Evolutionary conservation across 306 rosid genomes (phyloP), one percentile per base, ranked within the genome.

Genomic region (Pyrus communis): DNA sequence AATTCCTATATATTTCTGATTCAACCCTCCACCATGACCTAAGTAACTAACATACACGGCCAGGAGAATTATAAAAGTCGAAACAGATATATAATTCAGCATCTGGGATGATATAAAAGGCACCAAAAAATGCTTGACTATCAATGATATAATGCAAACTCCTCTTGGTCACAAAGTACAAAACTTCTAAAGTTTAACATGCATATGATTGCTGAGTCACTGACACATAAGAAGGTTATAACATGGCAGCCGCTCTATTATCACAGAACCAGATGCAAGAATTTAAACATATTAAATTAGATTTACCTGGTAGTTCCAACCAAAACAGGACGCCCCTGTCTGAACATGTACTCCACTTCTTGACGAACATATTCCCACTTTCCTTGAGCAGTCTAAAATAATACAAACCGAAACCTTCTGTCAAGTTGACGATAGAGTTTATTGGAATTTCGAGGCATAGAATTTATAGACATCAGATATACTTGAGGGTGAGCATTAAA

Each of bases 231-330:
- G 71, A 62, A 81, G 45, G 33, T 45, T 58, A 30, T 4, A 43
- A 42, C 57, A 27, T 19, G 4, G 58, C 23, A 61, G 33, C 67
- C 49, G 69, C 33, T 6, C 17, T 58, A 49, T 11, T 17, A 73
- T 71, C 43, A n/a, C 3, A 21, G 69, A 52, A 46, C 43, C 57
- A 46, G 12, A 51, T 54, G 63, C 38, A 74, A 73, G 74, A 59
- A 73, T 15, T 61, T 45, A 4, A 18, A 69, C 5, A 35, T 25
- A 19, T 23, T 11, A 67, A 42, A n/a, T 18, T 27, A 43, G 33
- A 66, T 51, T 77, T 85, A 95, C 98, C 98, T 92, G 67, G 98
- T 95, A 66, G 95, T 95, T 76, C 98, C 98, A 77, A 95, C 98
- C 80, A 95, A 89, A 82, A 95, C 93, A 80, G 97, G 98, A 33